These are phyloP conservation scores for Sporothrix globosa DNA, from an alignment of 2,329 filamentous ascomycete genomes.

Conservation along the genomic window DNA sequence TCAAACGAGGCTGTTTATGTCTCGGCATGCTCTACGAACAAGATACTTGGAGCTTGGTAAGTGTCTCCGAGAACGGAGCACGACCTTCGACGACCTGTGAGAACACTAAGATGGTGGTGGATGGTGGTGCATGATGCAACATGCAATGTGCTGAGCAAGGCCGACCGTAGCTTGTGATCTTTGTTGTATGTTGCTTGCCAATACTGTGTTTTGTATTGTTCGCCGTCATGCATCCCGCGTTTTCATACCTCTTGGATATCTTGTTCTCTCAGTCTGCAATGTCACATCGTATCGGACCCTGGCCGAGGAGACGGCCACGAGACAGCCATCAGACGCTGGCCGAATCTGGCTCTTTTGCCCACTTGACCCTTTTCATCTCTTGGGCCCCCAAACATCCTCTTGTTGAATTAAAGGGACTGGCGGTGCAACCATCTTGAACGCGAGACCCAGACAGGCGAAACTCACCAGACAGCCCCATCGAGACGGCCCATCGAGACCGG, in stretches of 20 bases:
- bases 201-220: background rate
- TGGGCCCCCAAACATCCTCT: background rate
- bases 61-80: constrained; percentile 4
- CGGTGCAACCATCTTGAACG: background rate
- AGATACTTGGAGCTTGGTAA: too few relatives aligned
- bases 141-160: constrained; percentile 3
- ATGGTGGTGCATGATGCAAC: background rate
- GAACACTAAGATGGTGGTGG: background rate
- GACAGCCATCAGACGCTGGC: constrained; percentile 17
- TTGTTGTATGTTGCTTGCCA: constrained; percentile 11
- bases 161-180: background rate
- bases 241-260: background rate
- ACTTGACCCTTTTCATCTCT: background rate
- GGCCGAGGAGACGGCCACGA: constrained; percentile 2
- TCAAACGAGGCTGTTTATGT: constrained; percentile 5
- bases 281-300: constrained; percentile 8
- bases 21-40: background rate
- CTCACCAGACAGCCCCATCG: background rate
- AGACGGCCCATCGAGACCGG: background rate
- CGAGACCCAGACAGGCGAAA: constrained; percentile 8
- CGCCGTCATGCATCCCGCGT: background rate
- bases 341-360: background rate
- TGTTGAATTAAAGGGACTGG: constrained; percentile 16
- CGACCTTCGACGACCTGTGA: background rate
- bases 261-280: constrained; percentile 11